Base-by-base conservation (phyloP, 2,329 filamentous ascomycete species). In the Fusarium drepaniforme region DNA sequence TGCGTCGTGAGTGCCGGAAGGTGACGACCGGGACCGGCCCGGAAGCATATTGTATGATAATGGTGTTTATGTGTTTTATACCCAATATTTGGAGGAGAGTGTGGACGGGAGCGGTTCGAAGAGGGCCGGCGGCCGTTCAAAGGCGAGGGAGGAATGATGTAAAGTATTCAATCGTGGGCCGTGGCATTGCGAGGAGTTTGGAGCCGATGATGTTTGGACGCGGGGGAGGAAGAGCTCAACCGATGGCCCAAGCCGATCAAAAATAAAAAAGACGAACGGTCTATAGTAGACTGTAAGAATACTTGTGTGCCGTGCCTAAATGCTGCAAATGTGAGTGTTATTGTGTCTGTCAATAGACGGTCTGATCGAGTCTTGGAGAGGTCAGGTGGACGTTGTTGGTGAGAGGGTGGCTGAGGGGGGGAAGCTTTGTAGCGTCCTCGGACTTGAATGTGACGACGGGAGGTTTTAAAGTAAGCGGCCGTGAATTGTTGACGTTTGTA, bases 171-270 rank as follows among this genome's bases (percentile, higher is more conserved):
- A 66, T 77, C 75, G 75, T 75, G 78, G 75, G 72, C 72, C 62
- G 70, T 73, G 78, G 73, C 80, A 81, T 82, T 83, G 82, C 82
- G 78, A 67, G 82, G 82, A 84, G 82, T 84, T 82, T 77, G 79
- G 81, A 79, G 79, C 81, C 74, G 72, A 67, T 67, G 74, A 67
- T 74, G 63, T 75, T 75, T 64, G 74, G 76, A 74, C 70, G 77
- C 77, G 77, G 77, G 77, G 67, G 76, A 73, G 64, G 72, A 71
- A 66, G 77, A 77, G 72, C 75, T 71, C 63, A 61, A 67, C 75
- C 49, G 66, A 69, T 68, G 76, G 75, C 73, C 77, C 72, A 73
- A 62, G 70, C 74, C 76, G 66, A 77, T 66, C 68, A 79, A 74
- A 71, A 74, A 40, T 21, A 64, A 78, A 74, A 77, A 78, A 70